Conservation (phyloP, 257 asterid genomes). For the Primulina huaijiensis region DNA sequence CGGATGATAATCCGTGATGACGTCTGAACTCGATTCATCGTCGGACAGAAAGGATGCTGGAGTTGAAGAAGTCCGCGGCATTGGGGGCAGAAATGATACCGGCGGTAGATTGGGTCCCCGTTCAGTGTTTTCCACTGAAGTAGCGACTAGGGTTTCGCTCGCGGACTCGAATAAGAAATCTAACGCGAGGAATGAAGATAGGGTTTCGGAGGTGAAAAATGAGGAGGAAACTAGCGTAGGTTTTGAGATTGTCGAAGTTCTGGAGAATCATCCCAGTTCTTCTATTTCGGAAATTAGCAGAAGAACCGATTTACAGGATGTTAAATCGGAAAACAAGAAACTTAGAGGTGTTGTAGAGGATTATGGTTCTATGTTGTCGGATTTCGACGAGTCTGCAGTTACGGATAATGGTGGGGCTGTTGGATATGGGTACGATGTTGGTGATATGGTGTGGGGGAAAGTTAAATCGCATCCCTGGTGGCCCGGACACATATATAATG, state of each 20-base stretch:
- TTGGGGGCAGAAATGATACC: not conserved
- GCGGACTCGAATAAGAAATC: not conserved
- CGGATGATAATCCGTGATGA: not conserved
- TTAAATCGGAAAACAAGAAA: slow-evolving; percentile 17
- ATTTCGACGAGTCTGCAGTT: slow-evolving; percentile 58
- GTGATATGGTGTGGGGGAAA: slow-evolving; percentile 99
- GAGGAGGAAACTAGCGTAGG: slow-evolving; percentile 21
- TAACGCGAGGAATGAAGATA: not conserved
- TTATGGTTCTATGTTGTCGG: slow-evolving; percentile 54
- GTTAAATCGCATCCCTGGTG: slow-evolving; percentile 99
- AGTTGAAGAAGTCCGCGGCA: not conserved
- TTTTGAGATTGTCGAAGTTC: slow-evolving; percentile 24
- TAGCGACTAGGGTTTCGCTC: not conserved
- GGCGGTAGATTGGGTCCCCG: not conserved
- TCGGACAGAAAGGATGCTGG: not conserved
- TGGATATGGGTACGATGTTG: slow-evolving; percentile 65
- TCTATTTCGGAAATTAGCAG: slow-evolving; percentile 9
- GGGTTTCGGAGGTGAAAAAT: not conserved
- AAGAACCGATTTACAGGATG: slow-evolving; percentile 10
- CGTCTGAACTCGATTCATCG: not conserved
- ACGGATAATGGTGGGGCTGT: slow-evolving; percentile 44
- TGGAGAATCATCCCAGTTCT: slow-evolving; percentile 18
- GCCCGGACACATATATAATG: slow-evolving; percentile 86
- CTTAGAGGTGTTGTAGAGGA: slow-evolving; percentile 22
- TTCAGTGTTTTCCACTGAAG: not conserved